Percentiles rank a stretch among this genome's conserved stretches.
Conservation (phyloP, 2,329 filamentous ascomycete genomes). For the Calonectria honghensis region DNA sequence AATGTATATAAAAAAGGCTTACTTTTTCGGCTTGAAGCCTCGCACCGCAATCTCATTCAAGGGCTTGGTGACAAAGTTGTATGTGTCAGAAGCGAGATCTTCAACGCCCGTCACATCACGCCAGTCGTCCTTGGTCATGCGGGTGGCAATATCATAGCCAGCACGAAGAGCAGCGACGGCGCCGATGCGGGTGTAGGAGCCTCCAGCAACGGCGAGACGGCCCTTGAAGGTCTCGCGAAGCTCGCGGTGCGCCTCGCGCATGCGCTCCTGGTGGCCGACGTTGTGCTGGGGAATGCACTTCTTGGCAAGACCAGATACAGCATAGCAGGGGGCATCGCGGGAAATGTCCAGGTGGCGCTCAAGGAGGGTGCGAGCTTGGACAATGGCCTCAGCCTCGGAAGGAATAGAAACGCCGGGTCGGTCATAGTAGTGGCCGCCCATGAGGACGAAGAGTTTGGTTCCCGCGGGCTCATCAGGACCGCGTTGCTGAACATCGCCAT, state of each 20-base stretch:
- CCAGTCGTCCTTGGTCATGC: slow-evolving; percentile 44
- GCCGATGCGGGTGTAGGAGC: slow-evolving; percentile 72
- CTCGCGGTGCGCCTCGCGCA: slow-evolving; percentile 74
- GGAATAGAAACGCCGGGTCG: slow-evolving; percentile 70
- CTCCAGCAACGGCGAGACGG: slow-evolving; percentile 77
- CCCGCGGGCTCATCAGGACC: slow-evolving; percentile 76
- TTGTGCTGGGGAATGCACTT: slow-evolving; percentile 94
- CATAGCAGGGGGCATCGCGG: slow-evolving; percentile 74
- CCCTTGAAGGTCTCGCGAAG: slow-evolving; percentile 75
- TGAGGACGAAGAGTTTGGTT: slow-evolving; percentile 94
- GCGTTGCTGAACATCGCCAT: slow-evolving; percentile 75
- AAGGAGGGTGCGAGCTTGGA: slow-evolving; percentile 82
- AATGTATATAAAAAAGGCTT: background rate
- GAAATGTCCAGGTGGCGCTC: slow-evolving; percentile 84
- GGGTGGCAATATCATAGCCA: slow-evolving; percentile 57
- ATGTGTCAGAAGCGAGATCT: slow-evolving; percentile 44
- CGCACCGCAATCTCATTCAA: slow-evolving; percentile 54
- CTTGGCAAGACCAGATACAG: slow-evolving; percentile 73
- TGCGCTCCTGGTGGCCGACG: slow-evolving; percentile 82
- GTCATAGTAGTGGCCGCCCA: slow-evolving; percentile 92
- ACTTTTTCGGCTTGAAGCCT: slow-evolving; percentile 33
- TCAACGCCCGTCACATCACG: slow-evolving; percentile 58
- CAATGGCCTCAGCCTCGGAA: slow-evolving; percentile 77
- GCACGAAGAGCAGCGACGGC: slow-evolving; percentile 71
- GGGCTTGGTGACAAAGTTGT: slow-evolving; percentile 53